Evolutionary conservation across 371 early-diverging fungal genomes (phyloP).

Genomic region (Polyrhizophydium stewartii): DNA sequence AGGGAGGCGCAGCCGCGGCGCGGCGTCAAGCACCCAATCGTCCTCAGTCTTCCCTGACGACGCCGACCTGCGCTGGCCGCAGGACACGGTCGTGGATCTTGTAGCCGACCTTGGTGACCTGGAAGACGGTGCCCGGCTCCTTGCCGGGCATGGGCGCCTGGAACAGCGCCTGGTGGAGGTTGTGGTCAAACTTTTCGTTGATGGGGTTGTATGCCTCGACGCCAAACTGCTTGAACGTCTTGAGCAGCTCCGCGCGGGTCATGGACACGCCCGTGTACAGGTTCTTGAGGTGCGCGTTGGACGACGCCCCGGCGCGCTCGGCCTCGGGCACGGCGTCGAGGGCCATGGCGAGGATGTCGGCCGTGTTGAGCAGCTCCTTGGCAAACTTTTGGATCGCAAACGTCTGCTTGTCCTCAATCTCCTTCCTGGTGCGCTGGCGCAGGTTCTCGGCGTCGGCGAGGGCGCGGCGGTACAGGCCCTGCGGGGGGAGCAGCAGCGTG

Average conservation of each 20-base stretch:
- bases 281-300: conserved; percentile 58
- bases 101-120: conserved; percentile 90
- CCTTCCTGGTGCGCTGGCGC: conserved; percentile 82
- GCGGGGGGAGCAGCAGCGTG: not conserved
- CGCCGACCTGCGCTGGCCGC: conserved; percentile 96
- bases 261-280: conserved; percentile 85
- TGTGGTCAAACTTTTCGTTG: conserved; percentile 89
- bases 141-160: conserved; percentile 86
- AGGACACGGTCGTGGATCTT: conserved; percentile 86
- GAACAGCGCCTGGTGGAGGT: conserved; percentile 91
- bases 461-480: conserved; percentile 66
- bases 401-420: conserved; percentile 72
- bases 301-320: conserved; percentile 32
- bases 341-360: conserved; percentile 88
- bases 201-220: conserved; percentile 75
- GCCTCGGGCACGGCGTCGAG: conserved; percentile 69
- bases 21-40: no score
- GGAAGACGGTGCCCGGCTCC: conserved; percentile 81
- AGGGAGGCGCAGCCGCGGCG: no score
- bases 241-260: conserved; percentile 83
- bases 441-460: conserved; percentile 93
- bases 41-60: conserved; percentile 62
- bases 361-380: conserved; percentile 91
- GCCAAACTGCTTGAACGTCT: conserved; percentile 86
- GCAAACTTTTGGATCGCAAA: conserved; percentile 96